Conservation (phyloP, 1,284 basidiomycete genomes). For the Melampsora larici-populina region DNA sequence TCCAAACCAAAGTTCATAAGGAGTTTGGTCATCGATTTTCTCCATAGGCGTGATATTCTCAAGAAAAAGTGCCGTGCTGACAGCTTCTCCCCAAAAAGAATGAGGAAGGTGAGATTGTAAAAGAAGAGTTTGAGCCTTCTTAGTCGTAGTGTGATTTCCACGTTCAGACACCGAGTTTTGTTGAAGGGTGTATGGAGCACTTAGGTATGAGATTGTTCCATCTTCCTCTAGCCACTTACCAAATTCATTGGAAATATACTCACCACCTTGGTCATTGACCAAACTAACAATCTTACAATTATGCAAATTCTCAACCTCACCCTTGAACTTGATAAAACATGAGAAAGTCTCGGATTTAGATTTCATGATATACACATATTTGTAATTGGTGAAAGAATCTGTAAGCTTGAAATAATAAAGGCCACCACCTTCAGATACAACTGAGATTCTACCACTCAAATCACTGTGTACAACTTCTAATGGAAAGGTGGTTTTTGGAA, state of each 20-base stretch:
- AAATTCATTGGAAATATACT: too few relatives aligned
- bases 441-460: too few relatives aligned
- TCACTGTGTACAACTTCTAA: too few relatives aligned
- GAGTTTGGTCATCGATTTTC: not conserved
- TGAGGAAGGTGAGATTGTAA: not conserved
- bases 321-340: not conserved
- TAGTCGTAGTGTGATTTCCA: not conserved
- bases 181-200: too few relatives aligned
- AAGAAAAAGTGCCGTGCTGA: not conserved
- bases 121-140: not conserved
- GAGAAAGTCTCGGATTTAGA: constrained; percentile 2
- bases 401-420: too few relatives aligned
- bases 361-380: constrained; percentile 3
- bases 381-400: not conserved
- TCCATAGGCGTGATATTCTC: constrained; percentile 16
- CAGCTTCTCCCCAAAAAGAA: constrained; percentile 1
- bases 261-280: too few relatives aligned
- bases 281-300: too few relatives aligned
- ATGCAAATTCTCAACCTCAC: too few relatives aligned
- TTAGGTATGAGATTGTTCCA: too few relatives aligned
- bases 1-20: not conserved
- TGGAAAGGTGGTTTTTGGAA: constrained; percentile 2
- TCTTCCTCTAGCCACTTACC: too few relatives aligned
- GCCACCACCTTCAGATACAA: too few relatives aligned
- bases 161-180: too few relatives aligned